Evolutionary conservation across 1,284 basidiomycete species (phyloP).

Genomic region (Wallemia ichthyophaga): DNA sequence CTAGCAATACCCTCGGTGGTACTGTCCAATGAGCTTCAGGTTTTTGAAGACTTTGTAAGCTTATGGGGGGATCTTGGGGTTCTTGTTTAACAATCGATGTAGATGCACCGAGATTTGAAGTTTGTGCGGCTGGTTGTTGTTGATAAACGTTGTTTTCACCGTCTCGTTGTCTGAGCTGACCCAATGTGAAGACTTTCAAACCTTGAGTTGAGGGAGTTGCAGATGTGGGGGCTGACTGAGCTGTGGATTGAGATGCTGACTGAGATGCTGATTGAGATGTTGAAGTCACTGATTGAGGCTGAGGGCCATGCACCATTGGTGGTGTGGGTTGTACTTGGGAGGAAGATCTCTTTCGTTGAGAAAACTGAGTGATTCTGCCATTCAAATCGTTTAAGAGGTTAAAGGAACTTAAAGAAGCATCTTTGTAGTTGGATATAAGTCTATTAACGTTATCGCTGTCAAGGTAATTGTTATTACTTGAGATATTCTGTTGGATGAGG

Average conservation of each 20-base stretch:
- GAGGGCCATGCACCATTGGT: too few species aligned
- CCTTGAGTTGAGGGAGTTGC: slow-evolving; percentile 18
- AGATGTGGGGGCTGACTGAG: too few species aligned
- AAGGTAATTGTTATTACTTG: background rate
- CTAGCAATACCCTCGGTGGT: slow-evolving; percentile 55
- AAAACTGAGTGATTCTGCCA: background rate
- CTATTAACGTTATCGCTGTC: background rate
- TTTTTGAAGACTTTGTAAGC: background rate
- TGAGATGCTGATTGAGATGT: too few species aligned
- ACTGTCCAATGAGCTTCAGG: slow-evolving; percentile 33
- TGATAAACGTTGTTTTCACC: slow-evolving; percentile 1
- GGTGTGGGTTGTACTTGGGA: background rate
- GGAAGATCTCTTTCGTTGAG: background rate
- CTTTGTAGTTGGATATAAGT: background rate
- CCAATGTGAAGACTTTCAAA: slow-evolving; percentile 48
- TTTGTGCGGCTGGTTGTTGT: background rate
- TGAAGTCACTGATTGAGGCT: too few species aligned
- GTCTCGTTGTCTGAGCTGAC: slow-evolving; percentile 34
- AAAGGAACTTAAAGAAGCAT: background rate
- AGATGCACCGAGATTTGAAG: background rate
- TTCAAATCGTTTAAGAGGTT: background rate
- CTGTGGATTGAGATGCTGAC: too few species aligned
- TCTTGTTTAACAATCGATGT: background rate
- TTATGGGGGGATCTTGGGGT: background rate
- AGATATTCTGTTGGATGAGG: slow-evolving; percentile 21